These are phyloP conservation scores for Magnolia sinica DNA, from an alignment of 164 flowering plant species.

Conservation along the genomic window DNA sequence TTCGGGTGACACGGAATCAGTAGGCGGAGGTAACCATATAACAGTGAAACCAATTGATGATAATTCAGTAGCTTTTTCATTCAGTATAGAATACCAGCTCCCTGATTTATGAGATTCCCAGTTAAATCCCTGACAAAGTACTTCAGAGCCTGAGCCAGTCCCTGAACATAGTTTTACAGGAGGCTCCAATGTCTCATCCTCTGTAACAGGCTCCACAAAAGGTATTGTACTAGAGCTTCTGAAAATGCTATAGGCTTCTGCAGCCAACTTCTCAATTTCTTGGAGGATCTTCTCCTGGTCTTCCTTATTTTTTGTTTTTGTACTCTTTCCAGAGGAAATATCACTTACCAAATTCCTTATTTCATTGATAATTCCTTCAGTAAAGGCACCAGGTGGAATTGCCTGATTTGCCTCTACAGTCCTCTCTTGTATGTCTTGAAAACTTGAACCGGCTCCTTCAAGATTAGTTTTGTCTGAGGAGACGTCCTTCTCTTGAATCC, in stretches of 20 bases:
- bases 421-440: constrained; percentile 4
- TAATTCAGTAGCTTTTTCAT: constrained; percentile 61
- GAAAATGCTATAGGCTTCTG: constrained; percentile 96
- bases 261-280: constrained; percentile 96
- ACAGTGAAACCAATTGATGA: constrained; percentile 83
- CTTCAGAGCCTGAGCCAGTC: constrained; percentile 90
- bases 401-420: constrained; percentile 25
- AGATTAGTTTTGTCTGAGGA: constrained; percentile 5
- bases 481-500: constrained; percentile 9
- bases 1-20: constrained; percentile 96
- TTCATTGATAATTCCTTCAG: constrained; percentile 72
- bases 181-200: constrained; percentile 35
- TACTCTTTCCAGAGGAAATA: constrained; percentile 58
- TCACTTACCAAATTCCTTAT: constrained; percentile 74
- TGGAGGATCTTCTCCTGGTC: constrained; percentile 74
- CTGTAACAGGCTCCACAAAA: constrained; percentile 39
- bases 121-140: constrained; percentile 94
- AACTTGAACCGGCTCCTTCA: not conserved
- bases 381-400: constrained; percentile 32
- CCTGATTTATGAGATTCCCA: constrained; percentile 99
- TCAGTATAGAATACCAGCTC: constrained; percentile 82
- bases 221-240: constrained; percentile 52
- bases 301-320: constrained; percentile 55
- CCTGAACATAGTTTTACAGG: constrained; percentile 55
- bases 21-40: constrained; percentile 95